phyloP scores from a whole-genome alignment of 306 rosid species.

The Ormosia emarginata region DNA sequence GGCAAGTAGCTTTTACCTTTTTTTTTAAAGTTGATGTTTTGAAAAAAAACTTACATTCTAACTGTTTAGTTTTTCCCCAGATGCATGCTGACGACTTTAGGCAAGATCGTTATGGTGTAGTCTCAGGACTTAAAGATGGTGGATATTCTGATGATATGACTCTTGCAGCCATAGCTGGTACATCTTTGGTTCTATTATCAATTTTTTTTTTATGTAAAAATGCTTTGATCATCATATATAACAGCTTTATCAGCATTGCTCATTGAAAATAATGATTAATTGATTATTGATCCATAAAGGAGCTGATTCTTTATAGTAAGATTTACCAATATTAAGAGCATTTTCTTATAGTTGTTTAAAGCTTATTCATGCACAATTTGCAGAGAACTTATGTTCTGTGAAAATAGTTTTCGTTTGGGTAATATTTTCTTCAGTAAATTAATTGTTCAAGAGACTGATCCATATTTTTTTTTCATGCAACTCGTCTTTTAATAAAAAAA shows the following conservation, averaged over 20 bases:
- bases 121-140: conserved; percentile 85
- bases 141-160: conserved; percentile 99
- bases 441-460: not conserved
- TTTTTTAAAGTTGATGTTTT: not conserved
- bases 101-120: conserved; percentile 70
- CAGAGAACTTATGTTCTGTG: not conserved
- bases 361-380: not conserved
- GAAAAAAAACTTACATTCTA: conserved; percentile 22
- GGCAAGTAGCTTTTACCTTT: conserved; percentile 56
- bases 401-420: not conserved
- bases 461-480: not conserved
- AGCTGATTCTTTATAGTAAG: not conserved
- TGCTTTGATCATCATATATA: not conserved
- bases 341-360: not conserved
- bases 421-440: conserved; percentile 2
- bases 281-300: conserved; percentile 1
- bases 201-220: not conserved
- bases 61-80: conserved; percentile 49
- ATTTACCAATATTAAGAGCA: not conserved
- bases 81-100: conserved; percentile 98
- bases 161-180: conserved; percentile 95
- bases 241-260: not conserved
- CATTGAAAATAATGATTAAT: not conserved
- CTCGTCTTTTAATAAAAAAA: not conserved
- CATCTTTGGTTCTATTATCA: conserved; percentile 16